Base-by-base conservation (phyloP, 75 land plant genomes). In the Pinus albicaulis region DNA sequence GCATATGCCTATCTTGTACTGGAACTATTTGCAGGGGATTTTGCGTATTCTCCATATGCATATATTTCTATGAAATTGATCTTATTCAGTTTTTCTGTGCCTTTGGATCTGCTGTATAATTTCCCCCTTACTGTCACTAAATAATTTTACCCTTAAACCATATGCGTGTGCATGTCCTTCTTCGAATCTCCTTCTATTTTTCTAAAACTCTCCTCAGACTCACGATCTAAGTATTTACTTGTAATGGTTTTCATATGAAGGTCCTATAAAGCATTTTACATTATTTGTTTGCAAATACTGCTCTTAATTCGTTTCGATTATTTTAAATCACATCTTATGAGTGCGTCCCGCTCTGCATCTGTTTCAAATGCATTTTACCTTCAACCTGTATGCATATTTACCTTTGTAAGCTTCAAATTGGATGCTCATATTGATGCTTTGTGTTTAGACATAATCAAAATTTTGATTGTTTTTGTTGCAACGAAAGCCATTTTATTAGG, bases 401-500 rank as follows among this genome's bases (percentile, higher is more conserved):
- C 13, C 20, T 60, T 11, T 63, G n/a, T 20, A n/a, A 59, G 17
- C 24, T 74, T 75, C 20, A 7, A 59, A 25, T 62, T 25, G 3
- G 34, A 55, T 56, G 22, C 72, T 56, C 44, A 25, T 57, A n/a
- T 31, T 56, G 11, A 34, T 14, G 72, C 17, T 14, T 41, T 20
- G 64, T 26, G 25, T 57, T 59, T 59, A 28, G 17, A n/a, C 38
- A 59, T 23, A 10, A 22, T 71, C 71, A 1, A 38, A 24, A 72
- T 25, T 53, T 23, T 71, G 41, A 20, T 16, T 41, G 17, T 59
- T 31, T 34, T 1, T 81, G n/a, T 36, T 86, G 85, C 99, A 97
- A 98, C 93, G 22, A 94, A 97, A 77, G 98, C 99, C 3, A 92
- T 91, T 34, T 75, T 95, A 16, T 90, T 97, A 63, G 99, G 98